Evolutionary conservation across 1,139 yeast species (phyloP), one percentile per base, ranked within the genome.

Genomic region (Sugiyamaella castrensis): DNA sequence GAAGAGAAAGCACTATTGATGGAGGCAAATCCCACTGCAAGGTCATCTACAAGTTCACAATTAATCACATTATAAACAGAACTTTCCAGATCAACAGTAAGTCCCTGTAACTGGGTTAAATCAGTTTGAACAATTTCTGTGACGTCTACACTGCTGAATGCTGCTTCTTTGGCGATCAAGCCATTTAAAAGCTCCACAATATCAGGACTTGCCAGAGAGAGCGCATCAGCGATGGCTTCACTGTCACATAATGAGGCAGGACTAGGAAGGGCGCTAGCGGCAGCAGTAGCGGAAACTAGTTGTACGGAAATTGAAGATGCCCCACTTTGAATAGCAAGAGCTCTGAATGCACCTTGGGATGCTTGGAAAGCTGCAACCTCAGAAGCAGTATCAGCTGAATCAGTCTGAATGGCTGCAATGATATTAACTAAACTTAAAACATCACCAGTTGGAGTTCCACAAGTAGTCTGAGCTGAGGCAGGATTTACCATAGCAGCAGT

Each of bases 181-280:
- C 24, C 47, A 27, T 38, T 33, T 15, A 44, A 37, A 12, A 44
- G 34, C 15, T 39, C 43, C 8, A 44, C 43, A 44, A 44, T 44
- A 15, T 37, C 39, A 12, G 12, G 30, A 24, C 36, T 31, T 15
- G 47, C 47, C 9, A n/a, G 7, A n/a, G 27, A 43, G 16, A 44
- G 29, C 10, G 44, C 42, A 11, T 26, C 26, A 24, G 48, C 46
- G 28, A 36, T 47, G 19, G 41, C 39, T 19, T 38, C 35, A 26
- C 43, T 33, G 16, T 44, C 47, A 28, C 47, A 44, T 2, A n/a
- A 13, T 29, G 46, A 42, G 27, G 29, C 43, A 16, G 38, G 39
- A 28, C 32, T n/a, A 26, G 51, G 40, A 28, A 40, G 35, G 6
- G 46, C 40, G 32, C 47, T 46, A n/a, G 51, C 48, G 29, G 48